These are phyloP conservation scores for rapeseed (Brassica napus) DNA, from an alignment of 345 rosid genomes.

Conservation along the genomic window DNA sequence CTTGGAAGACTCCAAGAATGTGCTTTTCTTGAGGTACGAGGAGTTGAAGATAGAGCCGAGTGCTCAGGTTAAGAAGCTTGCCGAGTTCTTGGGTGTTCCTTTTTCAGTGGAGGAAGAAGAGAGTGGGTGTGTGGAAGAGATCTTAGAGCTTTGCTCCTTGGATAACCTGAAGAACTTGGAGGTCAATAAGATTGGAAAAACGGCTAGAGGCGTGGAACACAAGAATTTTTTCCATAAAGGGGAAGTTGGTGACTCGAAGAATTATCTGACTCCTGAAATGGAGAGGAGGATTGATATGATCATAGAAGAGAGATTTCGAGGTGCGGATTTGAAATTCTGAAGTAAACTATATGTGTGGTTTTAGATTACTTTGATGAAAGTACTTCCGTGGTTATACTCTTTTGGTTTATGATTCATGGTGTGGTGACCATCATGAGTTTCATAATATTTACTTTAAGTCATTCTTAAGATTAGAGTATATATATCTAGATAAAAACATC, in stretches of 20 bases:
- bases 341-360: not conserved
- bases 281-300: not conserved
- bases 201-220: not conserved
- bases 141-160: constrained; percentile 13
- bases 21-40: constrained; percentile 40
- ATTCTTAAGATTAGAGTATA: not conserved
- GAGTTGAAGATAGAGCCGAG: constrained; percentile 20
- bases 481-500: not conserved
- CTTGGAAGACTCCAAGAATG: constrained; percentile 19
- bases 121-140: constrained; percentile 11
- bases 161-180: constrained; percentile 15
- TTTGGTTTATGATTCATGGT: not conserved
- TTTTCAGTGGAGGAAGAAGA: constrained; percentile 23
- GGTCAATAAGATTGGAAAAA: constrained; percentile 21
- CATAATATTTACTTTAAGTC: not conserved
- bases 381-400: not conserved
- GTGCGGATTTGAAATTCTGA: constrained; percentile 3
- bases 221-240: constrained; percentile 11
- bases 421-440: not conserved
- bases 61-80: constrained; percentile 27
- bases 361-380: not conserved
- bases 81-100: constrained; percentile 37
- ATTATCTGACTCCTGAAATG: not conserved
- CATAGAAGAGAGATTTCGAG: not conserved
- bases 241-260: not conserved